phyloP scores from a whole-genome alignment of 768 basidiomycete genomes.

The Fomitopsis serialis region DNA sequence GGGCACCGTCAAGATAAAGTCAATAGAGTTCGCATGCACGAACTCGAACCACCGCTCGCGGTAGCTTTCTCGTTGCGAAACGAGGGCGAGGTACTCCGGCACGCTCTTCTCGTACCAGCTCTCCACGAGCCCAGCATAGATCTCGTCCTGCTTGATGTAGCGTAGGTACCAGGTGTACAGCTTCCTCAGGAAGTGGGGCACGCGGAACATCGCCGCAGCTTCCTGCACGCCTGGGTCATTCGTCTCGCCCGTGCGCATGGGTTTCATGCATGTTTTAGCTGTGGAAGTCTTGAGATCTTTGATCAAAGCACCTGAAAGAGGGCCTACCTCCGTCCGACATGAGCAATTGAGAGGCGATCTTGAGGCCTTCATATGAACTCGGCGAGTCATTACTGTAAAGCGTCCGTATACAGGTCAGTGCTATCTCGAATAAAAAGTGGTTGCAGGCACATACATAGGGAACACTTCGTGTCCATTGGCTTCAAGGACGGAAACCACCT shows the following conservation, averaged over 20 bases:
- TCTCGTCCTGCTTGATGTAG: conserved; percentile 15
- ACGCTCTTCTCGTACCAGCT: conserved; percentile 21
- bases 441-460: conserved; percentile 23
- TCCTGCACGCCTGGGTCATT: conserved; percentile 20
- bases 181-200: conserved; percentile 18
- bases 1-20: conserved; percentile 37
- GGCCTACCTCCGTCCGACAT: conserved; percentile 21
- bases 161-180: conserved; percentile 24
- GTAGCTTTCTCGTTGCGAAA: conserved; percentile 24
- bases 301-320: neutral
- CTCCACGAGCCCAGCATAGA: conserved; percentile 20
- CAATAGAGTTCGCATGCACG: conserved; percentile 21
- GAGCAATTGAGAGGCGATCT: conserved; percentile 17
- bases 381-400: conserved; percentile 22
- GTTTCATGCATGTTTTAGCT: conserved; percentile 17
- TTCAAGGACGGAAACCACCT: conserved; percentile 26
- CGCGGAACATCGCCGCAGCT: conserved; percentile 15
- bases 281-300: neutral
- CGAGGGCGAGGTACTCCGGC: conserved; percentile 24
- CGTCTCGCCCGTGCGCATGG: conserved; percentile 18
- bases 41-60: conserved; percentile 22
- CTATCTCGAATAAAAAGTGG: neutral
- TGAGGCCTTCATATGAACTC: conserved; percentile 20
- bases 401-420: neutral
- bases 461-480: conserved; percentile 35